A percentile compares a stretch with the other conserved stretches of the same genome.
phyloP scores from a whole-genome alignment of 208 protist species.

The Leishmania amazonensis region DNA sequence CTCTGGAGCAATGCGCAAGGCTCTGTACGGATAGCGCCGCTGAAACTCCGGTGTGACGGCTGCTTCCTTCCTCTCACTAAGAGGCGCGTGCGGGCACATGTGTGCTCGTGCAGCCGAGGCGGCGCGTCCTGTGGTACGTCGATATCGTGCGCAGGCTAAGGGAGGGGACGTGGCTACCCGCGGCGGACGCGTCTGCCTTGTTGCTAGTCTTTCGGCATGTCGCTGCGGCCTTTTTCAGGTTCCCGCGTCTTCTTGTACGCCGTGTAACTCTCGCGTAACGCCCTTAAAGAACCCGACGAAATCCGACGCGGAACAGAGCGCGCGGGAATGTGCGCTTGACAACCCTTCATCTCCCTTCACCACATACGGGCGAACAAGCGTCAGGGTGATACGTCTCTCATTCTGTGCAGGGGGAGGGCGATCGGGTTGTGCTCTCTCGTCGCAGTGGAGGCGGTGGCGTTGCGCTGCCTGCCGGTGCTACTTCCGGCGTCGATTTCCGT shows the following conservation, averaged over 20 bases:
- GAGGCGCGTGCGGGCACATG: neutral
- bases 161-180: neutral
- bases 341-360: neutral
- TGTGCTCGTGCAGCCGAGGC: neutral
- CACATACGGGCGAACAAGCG: neutral
- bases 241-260: neutral
- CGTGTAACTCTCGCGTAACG: neutral
- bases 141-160: neutral
- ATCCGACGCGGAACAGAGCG: neutral
- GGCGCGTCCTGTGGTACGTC: neutral
- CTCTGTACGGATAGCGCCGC: conserved; percentile 15
- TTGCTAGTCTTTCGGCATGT: neutral
- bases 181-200: neutral
- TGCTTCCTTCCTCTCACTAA: neutral
- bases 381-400: neutral
- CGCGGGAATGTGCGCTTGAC: neutral
- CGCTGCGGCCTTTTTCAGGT: neutral
- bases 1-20: conserved; percentile 27
- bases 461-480: neutral
- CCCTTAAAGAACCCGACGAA: neutral
- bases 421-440: neutral
- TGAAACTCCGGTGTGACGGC: neutral
- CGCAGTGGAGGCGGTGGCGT: neutral
- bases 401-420: neutral
- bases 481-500: neutral